A percentile compares a stretch with the other conserved stretches of the same genome.
Conservation (phyloP, 2,329 filamentous ascomycete species). For the Cordyceps militaris region DNA sequence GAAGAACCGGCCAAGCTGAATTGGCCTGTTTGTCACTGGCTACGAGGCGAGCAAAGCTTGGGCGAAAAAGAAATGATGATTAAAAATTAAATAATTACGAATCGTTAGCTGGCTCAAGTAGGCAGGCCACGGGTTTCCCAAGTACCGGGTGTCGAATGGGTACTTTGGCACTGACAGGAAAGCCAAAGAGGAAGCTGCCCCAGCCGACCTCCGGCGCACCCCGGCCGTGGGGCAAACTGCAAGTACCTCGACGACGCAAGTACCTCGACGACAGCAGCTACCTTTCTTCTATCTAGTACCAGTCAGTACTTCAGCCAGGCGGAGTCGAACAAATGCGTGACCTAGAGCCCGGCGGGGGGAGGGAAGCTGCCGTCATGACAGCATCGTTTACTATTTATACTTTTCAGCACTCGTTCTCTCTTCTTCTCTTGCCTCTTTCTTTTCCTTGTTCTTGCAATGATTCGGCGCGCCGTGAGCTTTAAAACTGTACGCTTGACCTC, state of each 20-base stretch:
- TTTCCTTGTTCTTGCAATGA: no score
- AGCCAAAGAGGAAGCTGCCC: not conserved
- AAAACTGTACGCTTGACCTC: no score
- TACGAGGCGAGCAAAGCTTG: not conserved
- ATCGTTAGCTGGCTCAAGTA: not conserved
- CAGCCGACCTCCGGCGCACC: not conserved
- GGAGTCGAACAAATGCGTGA: not conserved
- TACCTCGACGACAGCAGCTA: not conserved
- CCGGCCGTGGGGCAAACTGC: not conserved
- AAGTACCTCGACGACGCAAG: not conserved
- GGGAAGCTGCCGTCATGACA: not conserved
- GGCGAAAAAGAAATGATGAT: not conserved
- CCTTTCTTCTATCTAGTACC: no score
- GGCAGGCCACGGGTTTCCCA: not conserved
- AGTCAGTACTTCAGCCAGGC: not conserved
- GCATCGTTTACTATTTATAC: no score
- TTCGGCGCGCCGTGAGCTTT: no score
- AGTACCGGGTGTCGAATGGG: not conserved
- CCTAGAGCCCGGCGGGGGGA: not conserved
- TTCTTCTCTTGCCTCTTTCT: no score
- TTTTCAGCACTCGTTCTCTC: no score
- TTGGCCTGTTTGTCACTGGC: conserved; percentile 11
- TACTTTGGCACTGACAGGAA: not conserved
- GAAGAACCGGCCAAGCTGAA: not conserved
- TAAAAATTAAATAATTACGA: no score